Conservation (phyloP, 2,329 filamentous ascomycete genomes). For the Ascocoryne sarcoides region DNA sequence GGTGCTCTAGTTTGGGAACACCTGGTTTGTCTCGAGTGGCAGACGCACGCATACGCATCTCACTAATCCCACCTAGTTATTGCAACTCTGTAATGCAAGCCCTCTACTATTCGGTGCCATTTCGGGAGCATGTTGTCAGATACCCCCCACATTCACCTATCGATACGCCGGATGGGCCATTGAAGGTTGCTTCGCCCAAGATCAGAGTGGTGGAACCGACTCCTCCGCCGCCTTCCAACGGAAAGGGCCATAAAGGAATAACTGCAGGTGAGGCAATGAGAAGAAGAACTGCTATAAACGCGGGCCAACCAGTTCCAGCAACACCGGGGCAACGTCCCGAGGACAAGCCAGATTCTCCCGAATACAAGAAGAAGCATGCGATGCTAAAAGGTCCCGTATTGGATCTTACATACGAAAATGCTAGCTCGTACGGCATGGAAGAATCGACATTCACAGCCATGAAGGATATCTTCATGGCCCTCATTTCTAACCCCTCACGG, state of each 20-base stretch:
- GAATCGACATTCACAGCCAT: slow-evolving; percentile 91
- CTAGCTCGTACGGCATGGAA: slow-evolving; percentile 77
- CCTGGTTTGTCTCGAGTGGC: slow-evolving; percentile 55
- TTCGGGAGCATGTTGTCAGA: slow-evolving; percentile 87
- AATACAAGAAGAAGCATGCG: slow-evolving; percentile 96
- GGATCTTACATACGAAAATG: slow-evolving; percentile 74
- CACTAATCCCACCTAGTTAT: slow-evolving; percentile 53
- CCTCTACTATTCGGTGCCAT: slow-evolving; percentile 89
- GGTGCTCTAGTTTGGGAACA: slow-evolving; percentile 98
- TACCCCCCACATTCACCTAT: slow-evolving; percentile 69
- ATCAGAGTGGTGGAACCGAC: slow-evolving; percentile 35
- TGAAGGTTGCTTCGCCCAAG: slow-evolving; percentile 51
- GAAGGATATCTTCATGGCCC: slow-evolving; percentile 90
- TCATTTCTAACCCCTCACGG: slow-evolving; percentile 71
- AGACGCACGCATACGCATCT: slow-evolving; percentile 9
- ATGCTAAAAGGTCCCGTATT: slow-evolving; percentile 80
- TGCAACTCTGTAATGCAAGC: slow-evolving; percentile 98
- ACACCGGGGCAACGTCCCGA: slow-evolving; percentile 55
- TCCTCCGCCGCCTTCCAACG: no score
- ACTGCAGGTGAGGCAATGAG: slow-evolving; percentile 47
- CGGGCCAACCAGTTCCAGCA: slow-evolving; percentile 45
- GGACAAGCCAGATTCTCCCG: slow-evolving; percentile 87
- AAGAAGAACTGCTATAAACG: slow-evolving; percentile 45
- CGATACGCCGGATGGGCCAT: slow-evolving; percentile 55
- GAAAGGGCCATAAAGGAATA: slow-evolving; percentile 37